phyloP scores from a whole-genome alignment of 176 grass and related monocot genomes.

The Oryza nivara region DNA sequence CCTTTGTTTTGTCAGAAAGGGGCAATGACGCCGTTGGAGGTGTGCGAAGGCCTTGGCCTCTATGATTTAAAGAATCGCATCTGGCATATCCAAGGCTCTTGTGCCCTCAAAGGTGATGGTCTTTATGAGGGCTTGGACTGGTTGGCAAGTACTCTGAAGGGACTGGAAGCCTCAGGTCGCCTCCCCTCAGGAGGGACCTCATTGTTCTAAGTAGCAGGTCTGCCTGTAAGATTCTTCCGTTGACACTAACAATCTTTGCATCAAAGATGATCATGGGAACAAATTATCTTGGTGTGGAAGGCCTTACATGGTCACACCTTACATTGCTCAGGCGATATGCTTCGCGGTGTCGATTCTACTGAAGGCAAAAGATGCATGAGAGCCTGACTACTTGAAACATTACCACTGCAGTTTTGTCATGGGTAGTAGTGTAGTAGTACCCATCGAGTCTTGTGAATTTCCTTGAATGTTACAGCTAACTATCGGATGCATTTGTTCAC shows the following conservation, averaged over 20 bases:
- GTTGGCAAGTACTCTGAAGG: conserved; percentile 67
- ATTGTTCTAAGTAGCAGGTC: conserved; percentile 47
- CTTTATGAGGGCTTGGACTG: conserved; percentile 82
- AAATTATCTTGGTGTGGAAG: not conserved
- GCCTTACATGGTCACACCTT: conserved; percentile 8
- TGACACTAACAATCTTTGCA: conserved; percentile 21
- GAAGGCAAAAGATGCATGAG: conserved; percentile 17
- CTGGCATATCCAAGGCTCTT: conserved; percentile 82
- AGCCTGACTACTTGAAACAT: conserved; percentile 11
- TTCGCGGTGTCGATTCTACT: not conserved
- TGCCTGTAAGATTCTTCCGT: not conserved
- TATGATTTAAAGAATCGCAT: conserved; percentile 71
- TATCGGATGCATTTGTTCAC: conserved; percentile 12
- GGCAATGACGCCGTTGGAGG: conserved; percentile 79
- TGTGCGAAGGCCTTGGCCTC: conserved; percentile 70
- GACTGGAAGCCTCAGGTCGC: conserved; percentile 59
- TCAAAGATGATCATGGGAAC: not conserved
- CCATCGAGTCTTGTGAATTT: conserved; percentile 34
- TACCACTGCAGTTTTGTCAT: conserved; percentile 23
- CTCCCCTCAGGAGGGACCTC: conserved; percentile 54
- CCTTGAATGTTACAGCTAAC: conserved; percentile 35
- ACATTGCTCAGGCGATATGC: not conserved
- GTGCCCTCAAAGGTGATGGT: conserved; percentile 71
- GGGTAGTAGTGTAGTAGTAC: not conserved
- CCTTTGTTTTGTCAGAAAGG: conserved; percentile 56